Evolutionary conservation across 2,329 filamentous ascomycete species (phyloP), one percentile per base, ranked within the genome.

Genomic region (Calonectria henricotiae): DNA sequence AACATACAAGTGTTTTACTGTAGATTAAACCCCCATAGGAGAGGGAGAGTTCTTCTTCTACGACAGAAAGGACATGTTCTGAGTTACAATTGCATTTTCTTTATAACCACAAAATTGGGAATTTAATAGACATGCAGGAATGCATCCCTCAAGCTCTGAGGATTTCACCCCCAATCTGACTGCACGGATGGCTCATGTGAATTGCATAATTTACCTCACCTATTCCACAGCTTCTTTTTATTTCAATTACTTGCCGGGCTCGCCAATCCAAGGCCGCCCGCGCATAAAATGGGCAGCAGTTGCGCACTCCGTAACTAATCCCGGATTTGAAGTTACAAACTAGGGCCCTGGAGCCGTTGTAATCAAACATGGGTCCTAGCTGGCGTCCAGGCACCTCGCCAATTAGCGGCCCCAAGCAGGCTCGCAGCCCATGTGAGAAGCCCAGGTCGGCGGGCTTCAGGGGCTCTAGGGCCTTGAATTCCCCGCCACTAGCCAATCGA

Each of bases 401-500:
- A 69, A 69, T 69, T 39, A 65, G 67, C 54, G 46, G 62, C 27
- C 20, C n/a, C 32, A 23, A 67, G 63, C 41, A 67, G 62, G 46
- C 68, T 68, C 46, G 60, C 43, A 44, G 58, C 60, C 66, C 66
- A 37, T 49, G 41, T 46, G 49, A 39, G 25, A 62, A 62, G 69
- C 65, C 65, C 66, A 49, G 39, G 64, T 39, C 15, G 55, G 44
- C 49, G 47, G 44, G 27, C 49, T 54, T 62, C 49, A 46, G 51
- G 75, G 68, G 68, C 61, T 23, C 13, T 65, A 68, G 72, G 70
- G 76, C 67, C 74, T 71, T 66, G 54, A 62, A 66, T 68, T 69
- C 73, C 75, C 76, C 73, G 69, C 74, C 25, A 65, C 55, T 49
- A 62, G 64, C 76, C 76, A 78, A 78, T 78, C 68, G 75, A 76